Evolutionary conservation across 140 eudicot genomes (phyloP).

Genomic region (Flaveria floridana): DNA sequence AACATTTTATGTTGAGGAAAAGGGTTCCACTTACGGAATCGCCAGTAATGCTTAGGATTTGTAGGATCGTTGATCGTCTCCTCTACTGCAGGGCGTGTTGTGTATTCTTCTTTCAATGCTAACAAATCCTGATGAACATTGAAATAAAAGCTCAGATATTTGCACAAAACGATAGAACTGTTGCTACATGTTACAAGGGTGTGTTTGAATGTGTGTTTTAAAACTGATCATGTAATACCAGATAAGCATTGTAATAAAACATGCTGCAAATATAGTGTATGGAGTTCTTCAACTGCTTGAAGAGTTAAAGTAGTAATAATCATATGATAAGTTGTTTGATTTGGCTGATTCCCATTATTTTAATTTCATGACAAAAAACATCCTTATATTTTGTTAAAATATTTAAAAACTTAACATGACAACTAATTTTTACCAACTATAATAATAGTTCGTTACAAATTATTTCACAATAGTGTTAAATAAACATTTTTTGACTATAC

Average conservation of each 20-base stretch:
- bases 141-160: background rate
- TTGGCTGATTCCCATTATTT: too few species aligned
- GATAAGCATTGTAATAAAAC: background rate
- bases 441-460: too few species aligned
- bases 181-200: background rate
- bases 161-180: background rate
- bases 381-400: too few species aligned
- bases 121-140: slow-evolving; percentile 66
- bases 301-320: too few species aligned
- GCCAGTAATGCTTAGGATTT: slow-evolving; percentile 98
- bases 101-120: slow-evolving; percentile 88
- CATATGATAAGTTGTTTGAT: too few species aligned
- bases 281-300: too few species aligned
- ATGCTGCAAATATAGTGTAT: too few species aligned
- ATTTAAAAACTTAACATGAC: too few species aligned
- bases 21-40: slow-evolving; percentile 65
- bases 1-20: background rate
- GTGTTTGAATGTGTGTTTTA: background rate
- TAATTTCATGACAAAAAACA: too few species aligned
- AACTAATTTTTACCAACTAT: too few species aligned
- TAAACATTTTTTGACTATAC: too few species aligned
- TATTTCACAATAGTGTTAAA: too few species aligned
- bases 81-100: slow-evolving; percentile 79
- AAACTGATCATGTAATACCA: background rate
- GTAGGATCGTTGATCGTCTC: slow-evolving; percentile 99